Percentiles rank a stretch among this genome's conserved stretches.
These are phyloP conservation scores for Chlamydomonas reinhardtii DNA, from an alignment of 163 green algal genomes.

Conservation along the genomic window DNA sequence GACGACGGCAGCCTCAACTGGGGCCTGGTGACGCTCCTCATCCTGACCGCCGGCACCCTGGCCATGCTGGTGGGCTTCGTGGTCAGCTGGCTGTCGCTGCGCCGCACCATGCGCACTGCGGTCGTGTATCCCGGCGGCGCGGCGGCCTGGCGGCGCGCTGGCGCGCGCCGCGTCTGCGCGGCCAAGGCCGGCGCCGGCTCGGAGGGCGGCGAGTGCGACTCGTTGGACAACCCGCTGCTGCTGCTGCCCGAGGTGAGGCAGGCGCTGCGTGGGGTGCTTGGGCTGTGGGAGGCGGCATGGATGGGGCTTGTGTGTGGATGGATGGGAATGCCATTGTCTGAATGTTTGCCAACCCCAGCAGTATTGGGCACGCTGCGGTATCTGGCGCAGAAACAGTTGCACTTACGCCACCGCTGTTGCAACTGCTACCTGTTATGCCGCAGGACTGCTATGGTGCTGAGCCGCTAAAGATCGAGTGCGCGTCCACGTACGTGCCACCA, in stretches of 20 bases:
- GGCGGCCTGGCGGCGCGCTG: too few species aligned
- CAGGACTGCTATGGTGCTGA: slow-evolving; percentile 7
- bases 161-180: too few species aligned
- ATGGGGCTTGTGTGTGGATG: too few species aligned
- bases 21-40: slow-evolving; percentile 17
- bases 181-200: background rate
- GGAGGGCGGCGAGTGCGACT: background rate
- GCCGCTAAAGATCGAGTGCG: background rate
- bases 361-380: too few species aligned
- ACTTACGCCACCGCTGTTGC: too few species aligned
- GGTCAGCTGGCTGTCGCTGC: slow-evolving; percentile 10
- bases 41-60: background rate
- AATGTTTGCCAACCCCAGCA: too few species aligned
- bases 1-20: slow-evolving; percentile 36
- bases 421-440: too few species aligned
- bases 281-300: too few species aligned
- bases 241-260: background rate
- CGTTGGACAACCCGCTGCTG: background rate
- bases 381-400: too few species aligned
- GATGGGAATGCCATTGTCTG: too few species aligned
- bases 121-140: slow-evolving; percentile 16
- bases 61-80: slow-evolving; percentile 27
- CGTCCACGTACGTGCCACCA: slow-evolving; percentile 15
- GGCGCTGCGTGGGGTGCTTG: background rate
- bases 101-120: slow-evolving; percentile 6